A percentile compares a stretch with the other conserved stretches of the same genome.
These are phyloP conservation scores for Pholiota microspora DNA, from an alignment of 768 basidiomycete genomes.

Conservation along the genomic window DNA sequence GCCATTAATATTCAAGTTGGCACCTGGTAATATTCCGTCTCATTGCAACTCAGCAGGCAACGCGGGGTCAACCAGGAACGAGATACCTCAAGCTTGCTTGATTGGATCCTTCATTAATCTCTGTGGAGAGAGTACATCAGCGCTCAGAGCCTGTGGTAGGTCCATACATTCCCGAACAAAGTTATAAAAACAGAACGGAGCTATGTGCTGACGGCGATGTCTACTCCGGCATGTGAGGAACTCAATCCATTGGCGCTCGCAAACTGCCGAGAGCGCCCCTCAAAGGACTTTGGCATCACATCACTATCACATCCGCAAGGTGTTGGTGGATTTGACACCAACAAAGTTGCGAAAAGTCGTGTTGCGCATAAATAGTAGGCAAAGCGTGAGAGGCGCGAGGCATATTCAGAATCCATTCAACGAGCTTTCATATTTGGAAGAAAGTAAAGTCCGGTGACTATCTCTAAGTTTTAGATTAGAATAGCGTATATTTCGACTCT, in stretches of 20 bases:
- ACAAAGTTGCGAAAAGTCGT: not conserved
- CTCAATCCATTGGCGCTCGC: not conserved
- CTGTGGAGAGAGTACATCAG: not conserved
- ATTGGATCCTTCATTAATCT: not conserved
- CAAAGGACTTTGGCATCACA: not conserved
- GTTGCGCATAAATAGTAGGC: not conserved
- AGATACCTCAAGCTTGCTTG: not conserved
- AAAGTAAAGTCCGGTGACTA: too few species aligned
- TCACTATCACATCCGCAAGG: not conserved
- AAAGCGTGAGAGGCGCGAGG: too few species aligned
- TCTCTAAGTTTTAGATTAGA: too few species aligned
- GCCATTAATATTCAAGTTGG: too few species aligned
- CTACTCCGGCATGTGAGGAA: conserved; percentile 5
- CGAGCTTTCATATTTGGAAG: too few species aligned
- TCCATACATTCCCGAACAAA: not conserved
- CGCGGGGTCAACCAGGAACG: not conserved
- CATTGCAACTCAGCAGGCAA: too few species aligned
- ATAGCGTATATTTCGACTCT: too few species aligned
- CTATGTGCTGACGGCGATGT: not conserved
- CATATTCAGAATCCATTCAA: not conserved
- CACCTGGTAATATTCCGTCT: too few species aligned
- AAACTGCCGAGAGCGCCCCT: not conserved
- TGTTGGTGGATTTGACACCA: too few species aligned
- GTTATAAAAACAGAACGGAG: not conserved
- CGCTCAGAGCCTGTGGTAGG: not conserved